Conservation (phyloP, 2,329 filamentous ascomycete genomes). For the Hypoxylon sp. region DNA sequence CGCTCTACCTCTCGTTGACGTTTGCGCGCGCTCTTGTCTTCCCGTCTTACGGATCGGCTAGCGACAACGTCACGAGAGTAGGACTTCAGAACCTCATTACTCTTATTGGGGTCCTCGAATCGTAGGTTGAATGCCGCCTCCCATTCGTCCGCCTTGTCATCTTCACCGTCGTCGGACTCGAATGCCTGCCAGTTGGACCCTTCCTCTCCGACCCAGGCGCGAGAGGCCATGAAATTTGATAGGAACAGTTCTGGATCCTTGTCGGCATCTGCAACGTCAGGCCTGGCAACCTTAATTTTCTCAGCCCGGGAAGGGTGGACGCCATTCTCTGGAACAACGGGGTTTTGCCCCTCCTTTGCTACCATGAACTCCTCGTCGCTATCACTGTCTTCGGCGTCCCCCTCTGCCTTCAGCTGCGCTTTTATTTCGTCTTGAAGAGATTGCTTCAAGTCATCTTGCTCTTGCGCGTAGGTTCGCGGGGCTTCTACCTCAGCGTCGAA, state of each 20-base stretch:
- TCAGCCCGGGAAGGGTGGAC: slow-evolving; percentile 64
- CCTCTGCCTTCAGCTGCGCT: slow-evolving; percentile 61
- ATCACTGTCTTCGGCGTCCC: slow-evolving; percentile 56
- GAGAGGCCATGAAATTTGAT: slow-evolving; percentile 93
- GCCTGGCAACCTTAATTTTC: slow-evolving; percentile 59
- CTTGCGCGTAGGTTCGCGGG: slow-evolving; percentile 80
- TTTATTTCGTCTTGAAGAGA: slow-evolving; percentile 84
- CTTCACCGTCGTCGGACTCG: slow-evolving; percentile 83
- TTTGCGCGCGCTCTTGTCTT: slow-evolving; percentile 79
- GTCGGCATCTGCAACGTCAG: slow-evolving; percentile 78
- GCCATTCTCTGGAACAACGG: slow-evolving; percentile 48
- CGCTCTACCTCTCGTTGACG: slow-evolving; percentile 80
- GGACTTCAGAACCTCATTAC: slow-evolving; percentile 86
- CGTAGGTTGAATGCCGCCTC: slow-evolving; percentile 95
- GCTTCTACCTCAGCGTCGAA: slow-evolving; percentile 60
- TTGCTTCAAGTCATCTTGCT: slow-evolving; percentile 84
- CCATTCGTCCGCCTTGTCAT: slow-evolving; percentile 81
- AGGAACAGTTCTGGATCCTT: slow-evolving; percentile 90
- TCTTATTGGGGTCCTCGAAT: slow-evolving; percentile 89
- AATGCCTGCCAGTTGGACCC: slow-evolving; percentile 78
- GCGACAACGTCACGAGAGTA: slow-evolving; percentile 88
- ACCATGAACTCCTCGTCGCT: slow-evolving; percentile 80
- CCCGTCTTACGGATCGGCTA: slow-evolving; percentile 83
- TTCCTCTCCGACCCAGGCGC: slow-evolving; percentile 82
- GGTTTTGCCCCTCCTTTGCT: slow-evolving; percentile 60